Evolutionary conservation across 2,329 filamentous ascomycete species (phyloP), one percentile per base, ranked within the genome.

Genomic region (Helotiales sp.): DNA sequence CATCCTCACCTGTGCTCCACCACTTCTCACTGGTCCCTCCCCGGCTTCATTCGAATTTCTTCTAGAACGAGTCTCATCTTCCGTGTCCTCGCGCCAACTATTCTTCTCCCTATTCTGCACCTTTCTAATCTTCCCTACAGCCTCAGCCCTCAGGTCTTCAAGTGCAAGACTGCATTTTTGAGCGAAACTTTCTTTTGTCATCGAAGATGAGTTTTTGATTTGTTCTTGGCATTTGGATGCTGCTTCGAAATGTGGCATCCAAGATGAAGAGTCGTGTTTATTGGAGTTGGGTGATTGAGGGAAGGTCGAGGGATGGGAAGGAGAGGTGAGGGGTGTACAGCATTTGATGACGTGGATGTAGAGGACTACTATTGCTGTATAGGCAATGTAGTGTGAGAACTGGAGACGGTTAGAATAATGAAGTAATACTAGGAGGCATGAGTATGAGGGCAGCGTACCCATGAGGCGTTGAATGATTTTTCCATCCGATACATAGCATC

Each of bases 291-390:
- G 17, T 7, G 17, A 13, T 17, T 40, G 9, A 10, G 2, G 4
- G 15, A 15, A 40, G n/a, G 24, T 55, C n/a, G 34, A 29, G 12
- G 49, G 22, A 17, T 34, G 34, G 12, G 48, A n/a, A n/a, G n/a
- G n/a, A n/a, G n/a, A n/a, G n/a, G n/a, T n/a, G n/a, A n/a, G n/a
- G n/a, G n/a, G n/a, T n/a, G 57, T 38, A 24, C 57, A 61, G 10
- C 74, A 72, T 52, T 76, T 74, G 42, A 77, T 76, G 10, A 73
- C 73, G 58, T 74, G 71, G 17, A 76, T 74, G 19, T 76, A 76
- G 2, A 74, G 70, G 36, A 75, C 74, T 7, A 74, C 67, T 25
- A 76, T 72, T 22, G 75, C 75, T 31, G 72, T 75, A 57, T 76
- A 77, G 34, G 71, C 72, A 8, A 75, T 72, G 50, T 76, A 76